phyloP scores from a whole-genome alignment of 2,329 filamentous ascomycete species.

The Penicillium crustosum region DNA sequence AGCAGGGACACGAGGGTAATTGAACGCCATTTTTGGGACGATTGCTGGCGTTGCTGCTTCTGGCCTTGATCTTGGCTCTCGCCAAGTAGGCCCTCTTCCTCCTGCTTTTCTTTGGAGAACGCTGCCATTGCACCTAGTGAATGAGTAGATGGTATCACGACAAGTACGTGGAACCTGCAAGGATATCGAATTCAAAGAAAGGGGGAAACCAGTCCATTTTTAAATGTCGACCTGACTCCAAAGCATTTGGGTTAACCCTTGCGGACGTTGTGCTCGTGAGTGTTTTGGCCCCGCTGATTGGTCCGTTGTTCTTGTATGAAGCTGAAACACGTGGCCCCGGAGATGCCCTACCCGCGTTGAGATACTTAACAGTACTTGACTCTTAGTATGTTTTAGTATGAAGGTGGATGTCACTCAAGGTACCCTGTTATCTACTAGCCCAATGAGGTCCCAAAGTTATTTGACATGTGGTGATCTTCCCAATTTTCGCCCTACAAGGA shows the following conservation, averaged over 20 bases:
- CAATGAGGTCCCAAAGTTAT: background rate
- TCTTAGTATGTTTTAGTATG: background rate
- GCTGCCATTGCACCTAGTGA: slow-evolving; percentile 5
- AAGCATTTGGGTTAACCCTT: background rate
- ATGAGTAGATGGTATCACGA: background rate
- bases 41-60: background rate
- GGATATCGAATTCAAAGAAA: background rate
- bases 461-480: background rate
- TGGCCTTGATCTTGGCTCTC: background rate
- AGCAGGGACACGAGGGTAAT: slow-evolving; percentile 8
- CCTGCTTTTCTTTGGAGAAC: background rate
- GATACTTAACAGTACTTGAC: background rate
- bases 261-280: background rate
- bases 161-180: background rate
- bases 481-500: background rate
- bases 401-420: background rate
- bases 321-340: slow-evolving; percentile 4
- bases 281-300: slow-evolving; percentile 2
- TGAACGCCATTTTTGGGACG: background rate
- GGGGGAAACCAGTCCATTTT: slow-evolving; percentile 1
- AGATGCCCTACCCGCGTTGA: background rate
- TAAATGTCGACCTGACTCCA: slow-evolving; percentile 1
- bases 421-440: background rate
- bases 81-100: slow-evolving; percentile 12
- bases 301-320: background rate